Base-by-base conservation (phyloP, 2,329 filamentous ascomycete species). In the Ophiosphaerella herpotricha region DNA sequence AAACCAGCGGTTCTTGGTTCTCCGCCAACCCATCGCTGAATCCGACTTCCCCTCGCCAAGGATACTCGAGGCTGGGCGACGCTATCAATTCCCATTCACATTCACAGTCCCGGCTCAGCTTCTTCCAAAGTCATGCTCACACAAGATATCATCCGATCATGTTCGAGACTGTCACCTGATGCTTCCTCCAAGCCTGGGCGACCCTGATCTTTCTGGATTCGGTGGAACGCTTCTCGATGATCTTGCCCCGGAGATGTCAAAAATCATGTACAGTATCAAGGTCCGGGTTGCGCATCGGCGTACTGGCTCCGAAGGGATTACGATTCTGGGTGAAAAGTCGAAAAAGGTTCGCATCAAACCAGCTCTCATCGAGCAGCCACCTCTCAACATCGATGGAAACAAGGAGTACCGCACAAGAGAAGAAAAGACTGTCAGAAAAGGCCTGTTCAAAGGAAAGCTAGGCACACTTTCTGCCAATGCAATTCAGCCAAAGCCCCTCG, bases 61-160 rank as follows among this genome's bases (percentile, higher is more conserved):
- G 23, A 73, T 85, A 4, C 71, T 85, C 2, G 75, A 80, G 59
- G 77, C 80, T n/a, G 81, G 80, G 11, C 75, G 74, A 52, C 76
- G 73, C 9, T 87, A 87, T 67, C 76, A 70, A 7, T 84, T 87
- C 50, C 82, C 83, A 1, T 88, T 88, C 65, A 79, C 78, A 23
- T 88, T 88, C 61, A 82, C 84, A 47, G 77, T 88, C 1, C 85
- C 85, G 0, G 75, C 81, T 31, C 79, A 80, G 14, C 72, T 88
- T 4, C 78, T 88, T 0, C 84, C 84, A 5, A 79, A 80, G 53
- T 71, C 82, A 39, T 88, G 85, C 71, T 74, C 73, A 14, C 85
- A 88, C 69, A 60, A 66, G 34, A 75, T 78, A 14, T 74, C 74
- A 21, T 80, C 81, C 52, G 71, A 76, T 23, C 76, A 81, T 33